phyloP scores from a whole-genome alignment of 345 rosid species.

The Angophora floribunda region DNA sequence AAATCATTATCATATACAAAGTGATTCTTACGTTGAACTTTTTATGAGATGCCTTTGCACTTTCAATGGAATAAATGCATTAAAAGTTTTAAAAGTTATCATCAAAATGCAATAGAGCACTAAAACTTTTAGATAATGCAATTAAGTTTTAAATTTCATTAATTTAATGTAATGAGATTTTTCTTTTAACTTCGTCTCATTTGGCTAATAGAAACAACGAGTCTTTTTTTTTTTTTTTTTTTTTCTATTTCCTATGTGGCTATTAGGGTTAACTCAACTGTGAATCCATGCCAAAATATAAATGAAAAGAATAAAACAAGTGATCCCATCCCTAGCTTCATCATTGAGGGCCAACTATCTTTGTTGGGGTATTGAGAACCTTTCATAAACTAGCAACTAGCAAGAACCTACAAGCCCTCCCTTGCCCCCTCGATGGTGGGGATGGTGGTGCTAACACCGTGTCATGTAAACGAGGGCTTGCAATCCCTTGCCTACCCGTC shows the following conservation, averaged over 20 bases:
- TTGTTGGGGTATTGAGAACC: not conserved
- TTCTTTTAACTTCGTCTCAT: not conserved
- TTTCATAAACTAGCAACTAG: not conserved
- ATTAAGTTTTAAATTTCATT: not conserved
- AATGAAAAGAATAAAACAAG: not conserved
- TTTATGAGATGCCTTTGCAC: not conserved
- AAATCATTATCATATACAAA: not conserved
- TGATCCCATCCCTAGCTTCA: not conserved
- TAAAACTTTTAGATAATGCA: not conserved
- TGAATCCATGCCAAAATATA: not conserved
- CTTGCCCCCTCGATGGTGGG: not conserved
- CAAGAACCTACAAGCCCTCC: not conserved
- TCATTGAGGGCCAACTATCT: not conserved
- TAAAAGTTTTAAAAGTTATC: not conserved
- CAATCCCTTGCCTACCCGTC: not conserved
- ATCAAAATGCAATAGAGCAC: not conserved
- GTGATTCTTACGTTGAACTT: not conserved
- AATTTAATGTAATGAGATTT: not conserved
- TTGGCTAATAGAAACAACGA: not conserved
- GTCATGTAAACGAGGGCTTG: not conserved
- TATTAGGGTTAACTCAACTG: not conserved
- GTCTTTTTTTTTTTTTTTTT: not conserved
- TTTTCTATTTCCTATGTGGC: not conserved
- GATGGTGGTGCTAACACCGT: rapidly evolving
- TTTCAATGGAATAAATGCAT: not conserved